A percentile compares a stretch with the other conserved stretches of the same genome.
These are phyloP conservation scores for Colletotrichum gloeosporioides DNA, from an alignment of 2,329 filamentous ascomycete species.

Conservation along the genomic window DNA sequence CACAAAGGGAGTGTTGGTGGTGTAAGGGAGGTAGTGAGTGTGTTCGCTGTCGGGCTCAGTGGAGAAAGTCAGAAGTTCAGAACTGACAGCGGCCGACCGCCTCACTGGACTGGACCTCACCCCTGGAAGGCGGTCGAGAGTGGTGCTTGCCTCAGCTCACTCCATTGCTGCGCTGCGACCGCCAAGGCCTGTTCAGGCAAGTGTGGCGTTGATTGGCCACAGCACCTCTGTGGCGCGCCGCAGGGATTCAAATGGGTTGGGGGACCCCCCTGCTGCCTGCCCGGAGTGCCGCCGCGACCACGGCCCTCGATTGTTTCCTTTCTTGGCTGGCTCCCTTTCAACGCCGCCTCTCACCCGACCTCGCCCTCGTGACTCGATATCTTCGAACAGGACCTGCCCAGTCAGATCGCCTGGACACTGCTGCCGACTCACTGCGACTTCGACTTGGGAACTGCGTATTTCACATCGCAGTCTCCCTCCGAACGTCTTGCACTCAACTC, in stretches of 20 bases:
- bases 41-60: background rate
- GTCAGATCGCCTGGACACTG: background rate
- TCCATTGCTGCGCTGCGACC: background rate
- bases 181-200: background rate
- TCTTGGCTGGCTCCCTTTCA: slow-evolving; percentile 2
- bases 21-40: background rate
- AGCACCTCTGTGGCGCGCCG: slow-evolving; percentile 4
- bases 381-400: background rate
- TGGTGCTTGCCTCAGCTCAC: background rate
- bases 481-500: background rate
- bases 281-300: slow-evolving; percentile 2
- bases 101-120: background rate
- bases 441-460: background rate
- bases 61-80: background rate
- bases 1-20: background rate
- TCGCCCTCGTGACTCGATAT: slow-evolving; percentile 16
- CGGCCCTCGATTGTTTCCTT: slow-evolving; percentile 11
- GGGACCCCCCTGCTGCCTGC: slow-evolving; percentile 17
- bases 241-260: background rate
- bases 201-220: slow-evolving; percentile 3
- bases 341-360: slow-evolving; percentile 16
- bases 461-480: background rate
- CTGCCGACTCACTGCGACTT: background rate
- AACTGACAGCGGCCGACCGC: background rate
- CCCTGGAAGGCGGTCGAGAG: background rate